Conservation (phyloP, 371 early-diverging fungal species). For the Neoconidiobolus thromboides region DNA sequence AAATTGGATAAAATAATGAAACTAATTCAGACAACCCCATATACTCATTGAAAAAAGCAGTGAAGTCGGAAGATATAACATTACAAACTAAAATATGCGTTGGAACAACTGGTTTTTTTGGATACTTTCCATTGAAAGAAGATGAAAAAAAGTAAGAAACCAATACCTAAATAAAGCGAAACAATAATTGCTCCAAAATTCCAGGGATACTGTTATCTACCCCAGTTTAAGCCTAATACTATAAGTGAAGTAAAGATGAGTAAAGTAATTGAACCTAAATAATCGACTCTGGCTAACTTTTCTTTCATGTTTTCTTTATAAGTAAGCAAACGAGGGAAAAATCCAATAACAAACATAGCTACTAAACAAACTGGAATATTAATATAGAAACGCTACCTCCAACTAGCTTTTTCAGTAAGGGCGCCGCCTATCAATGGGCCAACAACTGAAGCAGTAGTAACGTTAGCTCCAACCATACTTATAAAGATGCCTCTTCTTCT, state of each 20-base stretch:
- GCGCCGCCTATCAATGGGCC: constrained; percentile 30
- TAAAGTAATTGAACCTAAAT: constrained; percentile 12
- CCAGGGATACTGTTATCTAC: constrained; percentile 44
- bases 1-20: too few relatives aligned
- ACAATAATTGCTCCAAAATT: constrained; percentile 22
- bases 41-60: constrained; percentile 39
- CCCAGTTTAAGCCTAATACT: constrained; percentile 42
- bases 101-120: constrained; percentile 33
- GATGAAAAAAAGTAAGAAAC: constrained; percentile 32
- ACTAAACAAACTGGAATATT: constrained; percentile 15
- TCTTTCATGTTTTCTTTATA: constrained; percentile 12
- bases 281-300: constrained; percentile 16
- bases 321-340: constrained; percentile 13
- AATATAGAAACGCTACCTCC: constrained; percentile 30
- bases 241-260: not conserved
- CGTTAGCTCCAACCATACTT: constrained; percentile 9
- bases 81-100: constrained; percentile 22
- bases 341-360: constrained; percentile 11
- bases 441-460: constrained; percentile 16
- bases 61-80: constrained; percentile 19
- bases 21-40: too few relatives aligned
- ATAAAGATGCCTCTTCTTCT: not conserved
- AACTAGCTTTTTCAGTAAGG: constrained; percentile 19
- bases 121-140: constrained; percentile 30
- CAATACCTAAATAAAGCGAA: constrained; percentile 38